Evolutionary conservation across 805 yeast species (phyloP), one percentile per base, ranked within the genome.

Genomic region (Candida montana): DNA sequence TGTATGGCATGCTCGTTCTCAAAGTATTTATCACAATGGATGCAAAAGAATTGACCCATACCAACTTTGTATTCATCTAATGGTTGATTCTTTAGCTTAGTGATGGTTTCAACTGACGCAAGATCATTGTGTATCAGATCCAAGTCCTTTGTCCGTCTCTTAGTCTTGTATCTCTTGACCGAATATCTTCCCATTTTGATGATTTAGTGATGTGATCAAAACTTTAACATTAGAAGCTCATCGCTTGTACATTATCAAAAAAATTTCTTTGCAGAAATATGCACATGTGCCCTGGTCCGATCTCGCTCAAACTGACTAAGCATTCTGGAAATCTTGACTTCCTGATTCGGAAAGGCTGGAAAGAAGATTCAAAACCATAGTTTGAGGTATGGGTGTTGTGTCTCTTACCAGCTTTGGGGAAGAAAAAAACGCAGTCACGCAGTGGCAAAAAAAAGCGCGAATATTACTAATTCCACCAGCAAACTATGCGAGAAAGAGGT

Each of bases 181-280:
- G 90, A 80, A 59, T 85, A 85, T 69, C 95, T 79, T 42, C 95
- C 95, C 96, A 87, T 87, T 55, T n/a, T n/a, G n/a, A n/a, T n/a
- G n/a, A n/a, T n/a, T n/a, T n/a, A n/a, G n/a, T n/a, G n/a, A n/a
- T n/a, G n/a, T n/a, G n/a, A n/a, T n/a, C n/a, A n/a, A n/a, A n/a
- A n/a, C n/a, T n/a, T n/a, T n/a, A n/a, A n/a, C n/a, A 23, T 23
- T 23, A 23, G 26, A 23, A 23, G 9, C 40, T 39, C 37, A 28
- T 39, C 39, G 29, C 35, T 11, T 36, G n/a, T n/a, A n/a, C n/a
- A n/a, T n/a, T n/a, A n/a, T n/a, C n/a, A n/a, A n/a, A n/a, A n/a
- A n/a, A n/a, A n/a, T n/a, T n/a, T n/a, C n/a, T n/a, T n/a, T n/a
- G n/a, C n/a, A n/a, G n/a, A n/a, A n/a, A n/a, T n/a, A n/a, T n/a